Evolutionary conservation across 2,329 filamentous ascomycete species (phyloP).

Genomic region (Ophiostoma sp.): DNA sequence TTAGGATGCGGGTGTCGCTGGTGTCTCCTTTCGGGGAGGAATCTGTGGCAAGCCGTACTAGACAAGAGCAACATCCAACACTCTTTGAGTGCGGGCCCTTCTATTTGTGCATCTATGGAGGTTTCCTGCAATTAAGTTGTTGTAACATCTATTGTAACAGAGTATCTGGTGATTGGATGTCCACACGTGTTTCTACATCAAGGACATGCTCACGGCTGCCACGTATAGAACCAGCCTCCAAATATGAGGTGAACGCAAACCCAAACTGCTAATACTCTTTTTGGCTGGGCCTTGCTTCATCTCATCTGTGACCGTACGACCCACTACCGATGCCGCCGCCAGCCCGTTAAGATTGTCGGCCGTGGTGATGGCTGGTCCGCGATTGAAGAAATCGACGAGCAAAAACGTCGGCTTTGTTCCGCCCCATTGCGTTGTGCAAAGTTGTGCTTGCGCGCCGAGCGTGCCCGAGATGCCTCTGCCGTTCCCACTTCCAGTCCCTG

Average conservation of each 20-base stretch:
- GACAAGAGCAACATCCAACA: constrained; percentile 42
- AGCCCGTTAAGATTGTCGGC: constrained; percentile 66
- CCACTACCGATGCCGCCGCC: constrained; percentile 40
- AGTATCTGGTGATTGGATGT: not conserved
- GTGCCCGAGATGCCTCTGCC: constrained; percentile 45
- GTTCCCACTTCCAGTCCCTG: constrained; percentile 26
- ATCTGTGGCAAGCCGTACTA: constrained; percentile 33
- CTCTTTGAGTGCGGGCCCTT: constrained; percentile 46
- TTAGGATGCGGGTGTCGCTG: constrained; percentile 34
- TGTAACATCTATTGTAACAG: constrained; percentile 37
- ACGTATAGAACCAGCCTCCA: not conserved
- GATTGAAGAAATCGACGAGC: constrained; percentile 78
- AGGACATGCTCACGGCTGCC: not conserved
- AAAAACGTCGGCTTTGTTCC: constrained; percentile 67
- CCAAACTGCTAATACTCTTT: not conserved
- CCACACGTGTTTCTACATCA: not conserved
- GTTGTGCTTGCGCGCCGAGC: constrained; percentile 54
- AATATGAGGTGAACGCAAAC: not conserved
- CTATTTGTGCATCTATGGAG: constrained; percentile 37
- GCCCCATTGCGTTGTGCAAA: constrained; percentile 61
- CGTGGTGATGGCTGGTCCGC: constrained; percentile 67
- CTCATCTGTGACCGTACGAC: constrained; percentile 15
- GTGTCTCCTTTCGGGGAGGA: constrained; percentile 26
- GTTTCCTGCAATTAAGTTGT: constrained; percentile 44
- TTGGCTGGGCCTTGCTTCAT: constrained; percentile 5